These are phyloP conservation scores for Pistacia atlantica DNA, from an alignment of 345 rosid genomes.

Conservation along the genomic window DNA sequence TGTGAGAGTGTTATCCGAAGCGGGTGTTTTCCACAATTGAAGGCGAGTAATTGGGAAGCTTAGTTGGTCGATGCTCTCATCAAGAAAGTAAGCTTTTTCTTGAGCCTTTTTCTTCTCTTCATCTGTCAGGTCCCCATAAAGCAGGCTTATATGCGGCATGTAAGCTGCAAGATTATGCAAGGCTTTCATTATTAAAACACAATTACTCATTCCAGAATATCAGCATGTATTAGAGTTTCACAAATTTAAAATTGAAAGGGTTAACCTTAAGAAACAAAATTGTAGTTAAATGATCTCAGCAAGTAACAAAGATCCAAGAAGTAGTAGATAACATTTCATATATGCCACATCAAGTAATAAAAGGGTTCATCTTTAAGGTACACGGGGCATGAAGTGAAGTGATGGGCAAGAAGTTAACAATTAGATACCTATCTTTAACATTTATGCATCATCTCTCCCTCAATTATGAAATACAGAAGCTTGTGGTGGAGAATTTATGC, in stretches of 20 bases:
- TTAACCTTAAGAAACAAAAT: neutral
- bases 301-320: neutral
- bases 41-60: conserved; percentile 50
- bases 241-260: too few relatives aligned
- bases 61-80: conserved; percentile 46
- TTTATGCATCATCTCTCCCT: too few relatives aligned
- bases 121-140: conserved; percentile 74
- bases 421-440: too few relatives aligned
- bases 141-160: conserved; percentile 90
- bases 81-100: conserved; percentile 61
- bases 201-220: too few relatives aligned
- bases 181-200: neutral
- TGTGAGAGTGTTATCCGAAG: conserved; percentile 57
- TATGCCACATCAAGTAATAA: neutral
- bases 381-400: too few relatives aligned
- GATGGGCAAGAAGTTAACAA: too few relatives aligned
- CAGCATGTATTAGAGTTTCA: too few relatives aligned
- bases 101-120: conserved; percentile 74
- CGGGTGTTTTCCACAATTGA: conserved; percentile 55
- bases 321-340: neutral
- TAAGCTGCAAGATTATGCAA: conserved; percentile 50
- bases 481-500: neutral
- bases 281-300: neutral
- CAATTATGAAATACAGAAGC: neutral
- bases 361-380: neutral